These are phyloP conservation scores for Hirsutella minnesotensis DNA, from an alignment of 2,329 filamentous ascomycete species.

Conservation along the genomic window DNA sequence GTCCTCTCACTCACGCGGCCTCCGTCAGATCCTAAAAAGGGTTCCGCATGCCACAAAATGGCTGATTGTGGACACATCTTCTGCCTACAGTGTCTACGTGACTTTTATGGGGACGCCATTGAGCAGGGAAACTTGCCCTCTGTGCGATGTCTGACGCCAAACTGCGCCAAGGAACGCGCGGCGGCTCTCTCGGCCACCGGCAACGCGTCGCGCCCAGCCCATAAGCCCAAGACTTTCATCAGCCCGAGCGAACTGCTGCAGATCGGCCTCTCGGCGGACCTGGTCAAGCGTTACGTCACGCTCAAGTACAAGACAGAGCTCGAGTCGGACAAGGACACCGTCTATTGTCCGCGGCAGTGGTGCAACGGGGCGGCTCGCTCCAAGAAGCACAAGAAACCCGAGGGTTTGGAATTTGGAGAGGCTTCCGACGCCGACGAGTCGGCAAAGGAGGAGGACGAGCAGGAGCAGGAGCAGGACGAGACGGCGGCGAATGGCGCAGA, in stretches of 20 bases:
- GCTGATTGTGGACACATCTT: slow-evolving; percentile 83
- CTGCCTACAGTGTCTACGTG: slow-evolving; percentile 73
- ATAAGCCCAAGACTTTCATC: slow-evolving; percentile 54
- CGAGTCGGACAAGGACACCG: slow-evolving; percentile 80
- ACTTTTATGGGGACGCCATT: slow-evolving; percentile 85
- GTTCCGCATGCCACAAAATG: slow-evolving; percentile 68
- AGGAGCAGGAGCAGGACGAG: slow-evolving; percentile 11
- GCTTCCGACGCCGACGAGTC: slow-evolving; percentile 38
- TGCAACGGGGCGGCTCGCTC: slow-evolving; percentile 81
- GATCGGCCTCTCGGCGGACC: slow-evolving; percentile 58
- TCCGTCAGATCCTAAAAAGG: slow-evolving; percentile 71
- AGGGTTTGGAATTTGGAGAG: slow-evolving; percentile 49
- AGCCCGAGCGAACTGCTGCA: slow-evolving; percentile 76
- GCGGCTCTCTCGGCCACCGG: slow-evolving; percentile 7
- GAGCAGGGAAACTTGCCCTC: slow-evolving; percentile 68
- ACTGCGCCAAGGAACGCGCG: slow-evolving; percentile 57
- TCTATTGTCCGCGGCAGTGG: slow-evolving; percentile 88
- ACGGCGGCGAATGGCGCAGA: slow-evolving; percentile 4
- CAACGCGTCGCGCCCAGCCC: slow-evolving; percentile 11
- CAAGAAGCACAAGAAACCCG: slow-evolving; percentile 59
- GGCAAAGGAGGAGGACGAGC: slow-evolving; percentile 35
- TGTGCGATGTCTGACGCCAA: slow-evolving; percentile 69
- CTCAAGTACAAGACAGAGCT: slow-evolving; percentile 88
- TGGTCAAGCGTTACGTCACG: slow-evolving; percentile 74
- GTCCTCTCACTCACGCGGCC: too few relatives aligned